phyloP scores from a whole-genome alignment of 768 basidiomycete species.

The Leccinum imitatum region DNA sequence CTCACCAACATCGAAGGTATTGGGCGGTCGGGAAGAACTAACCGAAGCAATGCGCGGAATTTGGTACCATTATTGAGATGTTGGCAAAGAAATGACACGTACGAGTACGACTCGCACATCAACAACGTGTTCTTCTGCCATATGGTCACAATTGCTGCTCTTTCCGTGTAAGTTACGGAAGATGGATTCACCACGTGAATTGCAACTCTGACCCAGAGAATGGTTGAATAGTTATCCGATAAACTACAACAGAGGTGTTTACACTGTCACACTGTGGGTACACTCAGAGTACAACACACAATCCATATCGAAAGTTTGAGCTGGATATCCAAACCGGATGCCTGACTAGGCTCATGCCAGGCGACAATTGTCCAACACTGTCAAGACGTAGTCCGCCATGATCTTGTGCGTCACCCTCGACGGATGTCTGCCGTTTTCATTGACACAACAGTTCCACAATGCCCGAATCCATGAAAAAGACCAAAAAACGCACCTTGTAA shows the following conservation, averaged over 20 bases:
- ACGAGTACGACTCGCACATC: no score
- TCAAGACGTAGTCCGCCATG: conserved; percentile 51
- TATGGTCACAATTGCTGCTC: no score
- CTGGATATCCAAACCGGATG: not conserved
- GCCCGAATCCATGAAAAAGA: not conserved
- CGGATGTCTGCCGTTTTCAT: conserved; percentile 40
- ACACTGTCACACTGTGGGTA: not conserved
- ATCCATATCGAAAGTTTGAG: not conserved
- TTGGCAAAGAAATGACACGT: no score
- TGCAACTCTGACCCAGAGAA: no score
- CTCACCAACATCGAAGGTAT: conserved; percentile 82
- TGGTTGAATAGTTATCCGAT: no score
- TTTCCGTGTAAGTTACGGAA: no score
- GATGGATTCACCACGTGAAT: no score
- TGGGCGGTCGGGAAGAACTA: conserved; percentile 52
- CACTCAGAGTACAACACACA: not conserved
- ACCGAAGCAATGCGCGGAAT: not conserved
- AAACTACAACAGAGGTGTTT: not conserved
- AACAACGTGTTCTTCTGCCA: no score
- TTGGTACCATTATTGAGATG: conserved; percentile 3
- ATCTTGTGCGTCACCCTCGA: conserved; percentile 48
- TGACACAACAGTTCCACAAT: not conserved
- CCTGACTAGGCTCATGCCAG: conserved; percentile 3
- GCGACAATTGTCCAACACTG: conserved; percentile 38
- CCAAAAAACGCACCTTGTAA: conserved; percentile 39